phyloP scores from a whole-genome alignment of 345 rosid species.

The Arabidopsis arenosa region DNA sequence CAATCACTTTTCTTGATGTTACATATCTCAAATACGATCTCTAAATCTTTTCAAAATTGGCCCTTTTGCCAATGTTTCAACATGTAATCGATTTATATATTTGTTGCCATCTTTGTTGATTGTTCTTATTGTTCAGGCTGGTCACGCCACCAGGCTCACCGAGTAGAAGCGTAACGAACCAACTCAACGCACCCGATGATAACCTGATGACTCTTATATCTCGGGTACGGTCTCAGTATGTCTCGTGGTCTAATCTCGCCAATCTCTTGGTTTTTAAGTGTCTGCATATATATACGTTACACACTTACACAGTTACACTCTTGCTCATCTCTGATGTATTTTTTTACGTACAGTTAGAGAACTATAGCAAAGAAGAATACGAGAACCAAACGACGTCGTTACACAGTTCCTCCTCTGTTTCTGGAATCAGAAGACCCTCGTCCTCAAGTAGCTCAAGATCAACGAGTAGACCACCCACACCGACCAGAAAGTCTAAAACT shows the following conservation, averaged over 20 bases:
- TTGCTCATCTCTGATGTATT: neutral
- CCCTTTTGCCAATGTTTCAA: neutral
- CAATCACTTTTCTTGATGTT: neutral
- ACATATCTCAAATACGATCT: neutral
- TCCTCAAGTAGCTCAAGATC: slow-evolving; percentile 61
- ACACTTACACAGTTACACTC: neutral
- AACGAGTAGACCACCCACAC: slow-evolving; percentile 56
- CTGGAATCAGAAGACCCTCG: slow-evolving; percentile 57
- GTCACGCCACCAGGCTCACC: slow-evolving; percentile 47
- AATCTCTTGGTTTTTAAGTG: neutral
- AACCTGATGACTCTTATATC: slow-evolving; percentile 21
- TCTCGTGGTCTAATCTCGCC: neutral
- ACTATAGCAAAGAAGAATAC: slow-evolving; percentile 30
- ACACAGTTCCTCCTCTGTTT: neutral
- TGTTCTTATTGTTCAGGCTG: slow-evolving; percentile 21
- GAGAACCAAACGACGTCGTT: slow-evolving; percentile 40
- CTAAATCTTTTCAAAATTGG: too few species aligned
- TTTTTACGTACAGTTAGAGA: slow-evolving; percentile 23
- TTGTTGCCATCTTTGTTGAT: neutral
- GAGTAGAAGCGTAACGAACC: slow-evolving; percentile 1
- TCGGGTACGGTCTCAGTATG: slow-evolving; percentile 19
- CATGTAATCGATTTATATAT: neutral
- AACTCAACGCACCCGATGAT: slow-evolving; percentile 8
- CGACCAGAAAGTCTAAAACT: slow-evolving; percentile 47
- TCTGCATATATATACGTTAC: neutral